Evolutionary conservation across 1,284 basidiomycete genomes (phyloP).

Genomic region (Fereydounia khargensis): DNA sequence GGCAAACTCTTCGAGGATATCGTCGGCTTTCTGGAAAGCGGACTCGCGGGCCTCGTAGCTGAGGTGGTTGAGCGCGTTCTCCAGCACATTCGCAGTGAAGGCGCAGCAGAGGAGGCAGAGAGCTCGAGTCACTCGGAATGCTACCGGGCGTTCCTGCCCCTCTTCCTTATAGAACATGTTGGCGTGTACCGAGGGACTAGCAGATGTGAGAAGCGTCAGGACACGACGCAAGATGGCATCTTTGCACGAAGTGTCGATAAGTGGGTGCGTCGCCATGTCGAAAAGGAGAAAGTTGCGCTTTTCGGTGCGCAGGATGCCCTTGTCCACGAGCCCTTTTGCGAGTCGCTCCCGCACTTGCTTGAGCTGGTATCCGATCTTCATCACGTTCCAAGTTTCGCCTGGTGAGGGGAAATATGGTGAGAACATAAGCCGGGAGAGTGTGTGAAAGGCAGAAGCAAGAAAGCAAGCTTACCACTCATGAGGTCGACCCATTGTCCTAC

Average conservation of each 20-base stretch:
- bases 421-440: background rate
- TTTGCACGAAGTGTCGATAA: slow-evolving; percentile 49
- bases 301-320: slow-evolving; percentile 55
- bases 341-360: slow-evolving; percentile 56
- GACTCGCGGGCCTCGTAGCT: slow-evolving; percentile 46
- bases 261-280: slow-evolving; percentile 57
- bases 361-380: slow-evolving; percentile 55
- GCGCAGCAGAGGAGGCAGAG: slow-evolving; percentile 50
- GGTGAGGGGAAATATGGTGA: no score
- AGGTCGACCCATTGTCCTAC: slow-evolving; percentile 53
- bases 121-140: slow-evolving; percentile 41
- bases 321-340: slow-evolving; percentile 56
- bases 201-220: slow-evolving; percentile 39
- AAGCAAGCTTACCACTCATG: slow-evolving; percentile 34
- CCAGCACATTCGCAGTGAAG: slow-evolving; percentile 51
- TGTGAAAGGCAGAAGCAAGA: background rate
- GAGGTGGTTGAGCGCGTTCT: slow-evolving; percentile 52
- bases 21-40: slow-evolving; percentile 47
- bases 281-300: slow-evolving; percentile 56
- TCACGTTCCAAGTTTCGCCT: slow-evolving; percentile 56
- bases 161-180: slow-evolving; percentile 46
- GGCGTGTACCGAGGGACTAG: slow-evolving; percentile 31
- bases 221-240: slow-evolving; percentile 51
- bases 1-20: slow-evolving; percentile 46
- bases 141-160: slow-evolving; percentile 8